Base-by-base conservation (phyloP, 495 filamentous ascomycete species). In the Aspergillus coremiiformis region DNA sequence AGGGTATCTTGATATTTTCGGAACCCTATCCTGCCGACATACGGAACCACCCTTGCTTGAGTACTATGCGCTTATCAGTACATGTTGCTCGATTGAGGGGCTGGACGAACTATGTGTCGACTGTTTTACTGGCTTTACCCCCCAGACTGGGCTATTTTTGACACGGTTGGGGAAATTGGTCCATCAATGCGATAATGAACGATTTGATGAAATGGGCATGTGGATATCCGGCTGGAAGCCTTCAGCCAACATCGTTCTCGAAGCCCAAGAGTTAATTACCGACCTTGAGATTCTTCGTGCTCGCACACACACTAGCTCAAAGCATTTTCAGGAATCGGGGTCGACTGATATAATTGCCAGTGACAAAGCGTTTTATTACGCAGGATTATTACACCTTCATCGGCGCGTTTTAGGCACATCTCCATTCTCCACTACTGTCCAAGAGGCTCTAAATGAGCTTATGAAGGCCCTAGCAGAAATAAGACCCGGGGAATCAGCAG, bases 1-100 rank as follows among this genome's bases (percentile, higher is more conserved):
- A 55, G 84, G 85, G 8, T 95, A 94, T 65, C 76, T 94, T 21
- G 89, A 95, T 60, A 81, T 92, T 5, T 72, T 94, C 37, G 89
- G 88, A 22, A 78, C 78, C 49, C 74, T 95, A 4, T 88, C 83
- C 46, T 88, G 89, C 41, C 78, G 83, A 49, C 77, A 81, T 56
- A 81, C 75, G 30, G 77, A 78, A 14, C 69, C 67, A 6, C 81
- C 82, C 11, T 67, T 85, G 21, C 61, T 70, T 58, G 55, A 70
- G 42, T 83, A 85, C 59, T 78, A 77, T 70, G 73, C 75, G 23
- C 73, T 84, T 32, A 66, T 83, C n/a, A 67, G 61, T 10, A 67
- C 67, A 19, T 74, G 71, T 33, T 66, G 58, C 17, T 58, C 64
- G 6, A 54, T 59, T 2, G 68, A 65, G 20, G 56, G 47, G 17